phyloP scores from a whole-genome alignment of 2,329 filamentous ascomycete genomes.

The Ophiosphaerella narmari region DNA sequence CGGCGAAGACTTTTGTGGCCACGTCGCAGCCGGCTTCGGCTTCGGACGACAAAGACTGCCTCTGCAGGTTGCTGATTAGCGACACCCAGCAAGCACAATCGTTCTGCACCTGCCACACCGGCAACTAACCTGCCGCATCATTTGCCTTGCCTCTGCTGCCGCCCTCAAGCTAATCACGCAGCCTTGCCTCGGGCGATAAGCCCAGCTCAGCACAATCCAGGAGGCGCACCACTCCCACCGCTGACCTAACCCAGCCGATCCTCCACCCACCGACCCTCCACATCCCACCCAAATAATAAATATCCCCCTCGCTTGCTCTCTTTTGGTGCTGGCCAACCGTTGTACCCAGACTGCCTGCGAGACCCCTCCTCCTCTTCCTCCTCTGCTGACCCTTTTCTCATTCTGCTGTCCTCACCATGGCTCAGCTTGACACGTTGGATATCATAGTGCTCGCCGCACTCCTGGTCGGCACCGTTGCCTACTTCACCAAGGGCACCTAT shows the following conservation, averaged over 20 bases:
- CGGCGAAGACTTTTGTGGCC: too few relatives aligned
- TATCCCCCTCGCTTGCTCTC: constrained; percentile 33
- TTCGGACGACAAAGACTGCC: too few relatives aligned
- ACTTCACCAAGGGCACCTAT: constrained; percentile 96
- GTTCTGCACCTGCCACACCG: too few relatives aligned
- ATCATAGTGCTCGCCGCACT: constrained; percentile 86
- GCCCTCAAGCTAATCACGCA: too few relatives aligned
- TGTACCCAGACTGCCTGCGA: constrained; percentile 21
- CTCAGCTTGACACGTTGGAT: constrained; percentile 94
- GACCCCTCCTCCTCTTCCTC: constrained; percentile 14
- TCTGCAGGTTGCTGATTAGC: too few relatives aligned
- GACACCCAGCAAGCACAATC: too few relatives aligned
- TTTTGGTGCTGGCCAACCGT: constrained; percentile 27
- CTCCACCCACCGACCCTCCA: constrained; percentile 20
- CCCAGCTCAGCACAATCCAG: constrained; percentile 6
- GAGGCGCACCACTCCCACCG: constrained; percentile 9
- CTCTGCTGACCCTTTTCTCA: background rate
- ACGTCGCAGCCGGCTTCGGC: too few relatives aligned
- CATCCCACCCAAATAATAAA: constrained; percentile 20
- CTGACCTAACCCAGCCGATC: constrained; percentile 19
- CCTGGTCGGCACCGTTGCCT: constrained; percentile 84
- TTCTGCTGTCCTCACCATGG: constrained; percentile 65
- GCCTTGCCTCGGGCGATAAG: constrained; percentile 3
- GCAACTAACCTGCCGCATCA: too few relatives aligned
- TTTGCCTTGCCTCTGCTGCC: too few relatives aligned